Percentiles rank a stretch among this genome's conserved stretches.
Conservation (phyloP, 2,329 filamentous ascomycete species). For the Elsinoe necatrix region DNA sequence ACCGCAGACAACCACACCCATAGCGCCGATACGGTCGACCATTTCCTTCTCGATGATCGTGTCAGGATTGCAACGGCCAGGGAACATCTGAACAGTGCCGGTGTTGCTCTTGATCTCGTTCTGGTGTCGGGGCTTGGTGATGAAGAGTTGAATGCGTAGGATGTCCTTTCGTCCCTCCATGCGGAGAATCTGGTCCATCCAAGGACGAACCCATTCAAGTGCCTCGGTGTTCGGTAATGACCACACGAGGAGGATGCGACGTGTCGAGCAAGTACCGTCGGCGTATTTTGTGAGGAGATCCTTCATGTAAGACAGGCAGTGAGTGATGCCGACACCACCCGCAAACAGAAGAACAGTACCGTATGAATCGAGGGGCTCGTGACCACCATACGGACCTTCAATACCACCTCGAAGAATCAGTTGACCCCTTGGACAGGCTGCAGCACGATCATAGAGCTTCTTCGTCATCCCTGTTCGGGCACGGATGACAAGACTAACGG, state of each 20-base stretch:
- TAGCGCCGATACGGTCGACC: conserved; percentile 47
- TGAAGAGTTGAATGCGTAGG: conserved; percentile 53
- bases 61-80: conserved; percentile 49
- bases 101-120: conserved; percentile 49
- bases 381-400: conserved; percentile 68
- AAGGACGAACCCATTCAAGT: conserved; percentile 55
- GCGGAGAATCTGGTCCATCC: conserved; percentile 57
- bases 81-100: conserved; percentile 52
- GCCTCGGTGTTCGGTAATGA: conserved; percentile 64
- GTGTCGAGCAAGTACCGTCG: conserved; percentile 60
- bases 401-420: conserved; percentile 58
- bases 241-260: conserved; percentile 68
- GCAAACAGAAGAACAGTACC: conserved; percentile 73
- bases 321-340: conserved; percentile 72
- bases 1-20: conserved; percentile 55
- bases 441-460: conserved; percentile 59
- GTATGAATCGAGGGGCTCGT: conserved; percentile 64
- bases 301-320: conserved; percentile 66
- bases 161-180: conserved; percentile 52
- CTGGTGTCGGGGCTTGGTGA: conserved; percentile 50
- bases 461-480: conserved; percentile 66
- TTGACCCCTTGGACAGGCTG: conserved; percentile 51
- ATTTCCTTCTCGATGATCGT: conserved; percentile 52
- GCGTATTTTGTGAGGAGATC: conserved; percentile 61
- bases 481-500: conserved; percentile 63